Base-by-base conservation (phyloP, 1,284 basidiomycete species). In the Schizopora paradoxa region DNA sequence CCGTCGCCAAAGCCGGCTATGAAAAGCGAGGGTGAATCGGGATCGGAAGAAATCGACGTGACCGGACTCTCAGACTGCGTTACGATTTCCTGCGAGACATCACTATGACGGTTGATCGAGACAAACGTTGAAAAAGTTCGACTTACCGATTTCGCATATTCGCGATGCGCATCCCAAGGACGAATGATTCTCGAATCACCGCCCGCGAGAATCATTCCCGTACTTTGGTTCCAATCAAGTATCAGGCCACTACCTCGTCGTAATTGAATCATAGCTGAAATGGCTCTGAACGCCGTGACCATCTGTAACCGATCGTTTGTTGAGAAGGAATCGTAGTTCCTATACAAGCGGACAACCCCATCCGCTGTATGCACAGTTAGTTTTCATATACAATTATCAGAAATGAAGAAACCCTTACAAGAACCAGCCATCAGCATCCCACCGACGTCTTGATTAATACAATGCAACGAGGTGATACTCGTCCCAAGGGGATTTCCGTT, bases 401-500 rank as follows among this genome's bases (percentile, higher is more conserved):
- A 26, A 29, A 41, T 43, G 2, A 33, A 40, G 14, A 10, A 44
- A 41, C 19, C 65, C 78, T 55, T 59, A 91, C 91, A 82, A 44
- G 93, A 86, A 6, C 84, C 92, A 32, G 90, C 86, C 45, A 99
- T 68, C 51, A 99, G 82, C 49, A 98, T 80, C 1, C 91, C 91
- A 16, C 91, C 88, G 8, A 92, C 87, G 51, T 96, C 93, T 65
- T 99, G 91, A 62, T 99, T 98, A 65, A 99, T 91, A 60, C 98
- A 86, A 45, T 91, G 77, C n/a, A 97, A 67, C 1, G 88, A 84
- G 0, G 95, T 96, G 52, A 98, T 91, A 49, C 79, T 83, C 6
- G 85, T 89, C 31, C 86, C 86, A 43, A 69, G 70, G 1, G 86
- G 78, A 61, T 95, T 94, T 35, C 91, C 91, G 56, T 98, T 98